phyloP scores from a whole-genome alignment of 2,329 filamentous ascomycete species.

The Triangularia setosa region DNA sequence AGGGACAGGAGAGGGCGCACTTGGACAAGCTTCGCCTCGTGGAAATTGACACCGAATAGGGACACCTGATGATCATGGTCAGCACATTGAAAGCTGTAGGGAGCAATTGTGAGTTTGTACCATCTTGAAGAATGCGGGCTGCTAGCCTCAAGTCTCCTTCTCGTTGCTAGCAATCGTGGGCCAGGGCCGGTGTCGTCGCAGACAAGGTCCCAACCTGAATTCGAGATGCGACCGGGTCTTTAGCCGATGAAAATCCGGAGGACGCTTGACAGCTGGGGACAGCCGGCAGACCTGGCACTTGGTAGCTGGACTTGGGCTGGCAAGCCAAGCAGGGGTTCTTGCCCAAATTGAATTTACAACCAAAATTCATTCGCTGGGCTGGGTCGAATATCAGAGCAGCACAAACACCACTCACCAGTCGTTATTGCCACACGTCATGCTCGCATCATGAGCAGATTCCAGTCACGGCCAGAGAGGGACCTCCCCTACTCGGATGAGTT shows the following conservation, averaged over 20 bases:
- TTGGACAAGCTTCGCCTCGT: constrained; percentile 77
- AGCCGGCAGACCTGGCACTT: constrained; percentile 2
- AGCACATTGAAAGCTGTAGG: neutral
- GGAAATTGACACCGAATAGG: constrained; percentile 82
- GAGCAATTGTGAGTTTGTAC: constrained; percentile 10
- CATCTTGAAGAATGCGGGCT: constrained; percentile 26
- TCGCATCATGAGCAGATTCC: constrained; percentile 17
- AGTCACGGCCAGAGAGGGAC: constrained; percentile 48
- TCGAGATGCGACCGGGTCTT: constrained; percentile 8
- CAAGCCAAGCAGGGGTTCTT: neutral
- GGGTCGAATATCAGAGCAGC: neutral
- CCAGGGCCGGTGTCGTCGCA: constrained; percentile 9
- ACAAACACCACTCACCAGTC: constrained; percentile 3
- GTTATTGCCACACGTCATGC: constrained; percentile 6
- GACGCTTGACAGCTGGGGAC: neutral
- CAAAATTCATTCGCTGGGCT: neutral
- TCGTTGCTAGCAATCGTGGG: constrained; percentile 14
- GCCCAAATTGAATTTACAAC: neutral
- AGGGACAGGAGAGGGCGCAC: constrained; percentile 44
- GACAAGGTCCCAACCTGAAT: constrained; percentile 11
- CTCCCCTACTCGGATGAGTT: constrained; percentile 72
- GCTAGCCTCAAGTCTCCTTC: constrained; percentile 18
- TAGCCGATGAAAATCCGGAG: constrained; percentile 18
- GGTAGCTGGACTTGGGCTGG: neutral
- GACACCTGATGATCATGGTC: constrained; percentile 17